Base-by-base conservation (phyloP, 2,329 filamentous ascomycete species). In the Clonostachys solani region DNA sequence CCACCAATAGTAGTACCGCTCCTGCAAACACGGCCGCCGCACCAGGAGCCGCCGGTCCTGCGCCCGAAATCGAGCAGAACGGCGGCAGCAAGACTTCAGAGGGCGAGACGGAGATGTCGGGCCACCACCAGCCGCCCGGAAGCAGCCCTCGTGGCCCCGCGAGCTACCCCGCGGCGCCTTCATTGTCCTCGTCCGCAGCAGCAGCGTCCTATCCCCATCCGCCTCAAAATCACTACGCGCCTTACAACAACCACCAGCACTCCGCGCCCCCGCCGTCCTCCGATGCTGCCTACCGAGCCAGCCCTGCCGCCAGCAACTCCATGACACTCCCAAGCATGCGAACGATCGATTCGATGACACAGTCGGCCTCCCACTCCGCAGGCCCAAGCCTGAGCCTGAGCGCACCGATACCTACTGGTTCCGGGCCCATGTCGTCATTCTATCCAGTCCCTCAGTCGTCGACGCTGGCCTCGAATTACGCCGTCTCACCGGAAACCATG, bases 401-500 rank as follows among this genome's bases (percentile, higher is more conserved):
- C 17, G 10, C 15, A n/a, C 15, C 17, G 4, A n/a, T n/a, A 5
- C 36, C 15, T 18, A 12, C 36, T n/a, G 17, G 15, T n/a, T 38
- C 36, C 8, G 15, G 15, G 36, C 36, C 12, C 15, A 18, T n/a
- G 15, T n/a, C 36, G 17, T 38, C 36, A 12, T 18, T 18, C 15
- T 38, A 38, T 18, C 36, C 36, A n/a, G 23, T 29, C 23, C 23
- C 8, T 8, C 23, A 29, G 23, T 60, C 52, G 54, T 67, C 64
- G 66, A 48, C 60, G 12, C 49, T 65, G 51, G 55, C 57, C 10
- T 55, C 61, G 16, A 60, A 55, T 37, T 67, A 78, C 50, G 67
- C 66, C n/a, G 58, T 79, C 46, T 64, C 69, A 23, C 61, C 68
- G 12, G 71, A 75, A 29, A 60, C 68, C 50, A 57, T 70, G 54